Evolutionary conservation across 1,284 basidiomycete genomes (phyloP).

Genomic region (Blastosporella zonata): DNA sequence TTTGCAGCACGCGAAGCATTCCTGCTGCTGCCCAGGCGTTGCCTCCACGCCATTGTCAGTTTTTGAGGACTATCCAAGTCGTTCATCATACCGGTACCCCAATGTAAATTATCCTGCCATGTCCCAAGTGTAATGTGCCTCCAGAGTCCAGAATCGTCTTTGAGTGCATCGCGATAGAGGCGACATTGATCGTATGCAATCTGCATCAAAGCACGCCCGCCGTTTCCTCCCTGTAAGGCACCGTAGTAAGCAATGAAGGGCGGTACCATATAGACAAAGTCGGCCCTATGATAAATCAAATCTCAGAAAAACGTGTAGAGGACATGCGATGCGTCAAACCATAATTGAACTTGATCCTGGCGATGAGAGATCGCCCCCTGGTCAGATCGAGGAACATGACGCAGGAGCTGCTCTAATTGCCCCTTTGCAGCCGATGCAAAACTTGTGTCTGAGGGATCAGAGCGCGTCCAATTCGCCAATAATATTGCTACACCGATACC

Average conservation of each 20-base stretch:
- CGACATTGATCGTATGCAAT: slow-evolving; percentile 65
- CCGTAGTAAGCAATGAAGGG: slow-evolving; percentile 81
- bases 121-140: slow-evolving; percentile 48
- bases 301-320: not conserved
- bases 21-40: slow-evolving; percentile 72
- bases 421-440: slow-evolving; percentile 38
- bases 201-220: slow-evolving; percentile 47
- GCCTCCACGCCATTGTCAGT: slow-evolving; percentile 30
- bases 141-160: slow-evolving; percentile 47
- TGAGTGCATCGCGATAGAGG: slow-evolving; percentile 56
- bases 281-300: slow-evolving; percentile 37
- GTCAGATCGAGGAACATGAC: slow-evolving; percentile 50
- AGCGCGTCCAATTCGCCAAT: slow-evolving; percentile 54
- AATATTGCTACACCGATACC: slow-evolving; percentile 61
- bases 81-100: slow-evolving; percentile 44
- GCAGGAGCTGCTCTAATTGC: slow-evolving; percentile 56
- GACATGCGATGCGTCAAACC: slow-evolving; percentile 30
- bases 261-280: slow-evolving; percentile 72
- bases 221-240: slow-evolving; percentile 38
- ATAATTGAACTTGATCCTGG: slow-evolving; percentile 49
- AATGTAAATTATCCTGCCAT: slow-evolving; percentile 46
- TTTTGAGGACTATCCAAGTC: not conserved
- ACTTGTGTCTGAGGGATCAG: slow-evolving; percentile 31
- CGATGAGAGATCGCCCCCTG: slow-evolving; percentile 70
- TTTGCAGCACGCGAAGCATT: slow-evolving; percentile 53